Percentiles rank a stretch among this genome's conserved stretches.
Evolutionary conservation across 345 rosid species (phyloP).

Genomic region (Eucalyptus victrix): DNA sequence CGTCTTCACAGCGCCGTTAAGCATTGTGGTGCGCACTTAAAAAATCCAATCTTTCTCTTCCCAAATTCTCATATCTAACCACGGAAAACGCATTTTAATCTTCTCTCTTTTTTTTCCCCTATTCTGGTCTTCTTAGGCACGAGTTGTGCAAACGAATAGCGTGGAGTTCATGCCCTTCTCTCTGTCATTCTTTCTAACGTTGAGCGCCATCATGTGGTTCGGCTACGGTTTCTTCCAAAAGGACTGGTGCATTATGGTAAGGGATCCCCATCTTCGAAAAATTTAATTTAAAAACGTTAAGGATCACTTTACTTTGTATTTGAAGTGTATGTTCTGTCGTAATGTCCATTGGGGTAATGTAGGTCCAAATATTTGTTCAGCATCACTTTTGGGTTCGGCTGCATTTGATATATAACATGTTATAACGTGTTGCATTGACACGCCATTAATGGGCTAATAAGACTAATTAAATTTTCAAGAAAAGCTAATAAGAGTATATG

Average conservation of each 20-base stretch:
- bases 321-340: neutral
- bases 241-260: slow-evolving; percentile 73
- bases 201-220: slow-evolving; percentile 81
- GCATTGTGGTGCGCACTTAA: slow-evolving; percentile 36
- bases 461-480: neutral
- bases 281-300: neutral
- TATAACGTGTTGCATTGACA: too few relatives aligned
- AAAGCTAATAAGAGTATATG: neutral
- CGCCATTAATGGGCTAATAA: neutral
- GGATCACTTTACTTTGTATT: neutral
- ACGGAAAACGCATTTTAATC: neutral
- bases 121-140: slow-evolving; percentile 20
- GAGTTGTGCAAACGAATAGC: slow-evolving; percentile 63
- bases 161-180: slow-evolving; percentile 95
- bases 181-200: slow-evolving; percentile 70
- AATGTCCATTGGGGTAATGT: neutral
- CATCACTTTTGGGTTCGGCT: too few relatives aligned
- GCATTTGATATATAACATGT: too few relatives aligned
- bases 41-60: neutral
- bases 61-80: neutral
- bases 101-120: neutral
- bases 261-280: neutral
- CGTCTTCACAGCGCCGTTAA: slow-evolving; percentile 81
- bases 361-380: too few relatives aligned
- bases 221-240: slow-evolving; percentile 47